phyloP scores from a whole-genome alignment of 495 filamentous ascomycete species.

The Hypoxylon crocopeplum region DNA sequence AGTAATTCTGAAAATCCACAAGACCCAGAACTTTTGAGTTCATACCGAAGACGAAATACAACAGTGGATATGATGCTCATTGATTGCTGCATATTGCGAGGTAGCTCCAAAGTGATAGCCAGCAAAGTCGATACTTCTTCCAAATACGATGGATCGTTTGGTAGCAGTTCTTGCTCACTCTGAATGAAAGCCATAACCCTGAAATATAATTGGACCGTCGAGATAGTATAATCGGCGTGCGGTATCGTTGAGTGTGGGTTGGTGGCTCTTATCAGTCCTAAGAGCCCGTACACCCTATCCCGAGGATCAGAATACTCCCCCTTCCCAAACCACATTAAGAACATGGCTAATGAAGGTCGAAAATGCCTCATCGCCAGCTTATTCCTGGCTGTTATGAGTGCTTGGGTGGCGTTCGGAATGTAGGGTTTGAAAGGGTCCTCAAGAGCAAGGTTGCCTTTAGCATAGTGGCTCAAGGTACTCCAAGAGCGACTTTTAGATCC shows the following conservation, averaged over 20 bases:
- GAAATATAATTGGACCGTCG: background rate
- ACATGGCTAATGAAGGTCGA: background rate
- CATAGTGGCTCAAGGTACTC: background rate
- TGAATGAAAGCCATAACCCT: background rate
- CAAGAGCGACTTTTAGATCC: background rate
- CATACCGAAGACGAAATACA: background rate
- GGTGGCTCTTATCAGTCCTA: background rate
- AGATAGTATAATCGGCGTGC: background rate
- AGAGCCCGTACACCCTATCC: background rate
- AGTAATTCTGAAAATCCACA: background rate
- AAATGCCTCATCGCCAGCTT: background rate
- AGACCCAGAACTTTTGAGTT: background rate
- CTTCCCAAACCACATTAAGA: background rate
- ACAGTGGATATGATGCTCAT: background rate
- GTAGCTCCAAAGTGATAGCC: background rate
- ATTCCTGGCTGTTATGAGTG: background rate
- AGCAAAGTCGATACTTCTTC: background rate
- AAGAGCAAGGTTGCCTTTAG: background rate
- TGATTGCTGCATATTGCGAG: background rate
- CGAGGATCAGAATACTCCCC: background rate
- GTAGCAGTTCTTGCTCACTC: background rate
- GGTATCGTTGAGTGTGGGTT: background rate
- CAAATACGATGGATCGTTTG: background rate
- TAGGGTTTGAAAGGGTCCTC: background rate
- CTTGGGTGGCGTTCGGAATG: background rate